phyloP scores from a whole-genome alignment of 176 grass and related monocot species.

The Luzula sylvatica region DNA sequence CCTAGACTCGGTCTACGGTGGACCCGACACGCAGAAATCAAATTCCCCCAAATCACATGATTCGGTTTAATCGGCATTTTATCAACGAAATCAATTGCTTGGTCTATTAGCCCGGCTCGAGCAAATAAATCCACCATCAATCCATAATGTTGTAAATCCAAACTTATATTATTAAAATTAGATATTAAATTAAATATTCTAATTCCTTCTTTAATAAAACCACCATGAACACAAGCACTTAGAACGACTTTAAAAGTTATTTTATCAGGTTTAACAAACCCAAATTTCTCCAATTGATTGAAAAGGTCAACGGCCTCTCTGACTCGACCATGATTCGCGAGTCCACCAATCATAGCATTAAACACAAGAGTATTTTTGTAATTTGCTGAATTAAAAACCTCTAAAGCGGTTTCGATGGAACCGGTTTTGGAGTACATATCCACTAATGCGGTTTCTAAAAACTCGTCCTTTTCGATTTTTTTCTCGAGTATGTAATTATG shows the following conservation, averaged over 20 bases:
- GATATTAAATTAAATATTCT: constrained; percentile 49
- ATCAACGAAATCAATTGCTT: constrained; percentile 57
- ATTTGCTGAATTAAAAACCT: constrained; percentile 50
- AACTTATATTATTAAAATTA: constrained; percentile 21
- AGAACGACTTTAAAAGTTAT: constrained; percentile 64
- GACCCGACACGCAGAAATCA: constrained; percentile 66
- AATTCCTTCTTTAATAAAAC: constrained; percentile 55
- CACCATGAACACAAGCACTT: constrained; percentile 58
- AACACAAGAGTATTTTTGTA: constrained; percentile 44
- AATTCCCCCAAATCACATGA: constrained; percentile 61
- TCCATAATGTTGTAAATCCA: constrained; percentile 63
- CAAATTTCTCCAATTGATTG: constrained; percentile 38
- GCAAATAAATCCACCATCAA: constrained; percentile 77
- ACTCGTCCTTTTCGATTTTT: constrained; percentile 41
- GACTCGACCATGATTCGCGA: constrained; percentile 61
- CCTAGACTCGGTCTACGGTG: constrained; percentile 43
- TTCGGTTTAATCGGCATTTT: constrained; percentile 57
- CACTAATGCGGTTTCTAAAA: constrained; percentile 48
- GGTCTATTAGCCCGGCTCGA: constrained; percentile 51
- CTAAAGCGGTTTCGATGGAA: constrained; percentile 36
- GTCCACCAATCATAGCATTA: constrained; percentile 73
- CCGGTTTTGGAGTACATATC: constrained; percentile 95
- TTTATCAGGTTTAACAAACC: constrained; percentile 43
- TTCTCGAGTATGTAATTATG: constrained; percentile 60
- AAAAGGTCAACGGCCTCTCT: constrained; percentile 48